Evolutionary conservation across 176 grass and related monocot species (phyloP).

Genomic region (Bothriochloa decipiens): DNA sequence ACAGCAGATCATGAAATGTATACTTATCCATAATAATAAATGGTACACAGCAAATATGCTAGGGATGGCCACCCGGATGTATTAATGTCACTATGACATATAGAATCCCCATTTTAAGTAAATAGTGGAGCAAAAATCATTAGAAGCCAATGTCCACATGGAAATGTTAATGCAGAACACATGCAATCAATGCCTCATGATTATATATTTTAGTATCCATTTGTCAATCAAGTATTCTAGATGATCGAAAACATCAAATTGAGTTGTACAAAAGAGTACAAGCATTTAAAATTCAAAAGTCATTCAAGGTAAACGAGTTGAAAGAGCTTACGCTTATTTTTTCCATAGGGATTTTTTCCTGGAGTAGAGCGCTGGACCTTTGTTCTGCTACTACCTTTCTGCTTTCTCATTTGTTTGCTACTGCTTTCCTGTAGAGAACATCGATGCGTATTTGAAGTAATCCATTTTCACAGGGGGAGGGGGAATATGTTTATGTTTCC

Average conservation of each 20-base stretch:
- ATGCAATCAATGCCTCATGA: neutral
- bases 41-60: neutral
- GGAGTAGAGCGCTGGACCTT: conserved; percentile 12
- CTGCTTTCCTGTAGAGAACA: conserved; percentile 41
- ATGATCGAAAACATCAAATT: neutral
- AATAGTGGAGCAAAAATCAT: neutral
- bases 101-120: neutral
- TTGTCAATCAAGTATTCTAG: neutral
- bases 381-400: conserved; percentile 37
- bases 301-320: neutral
- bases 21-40: neutral
- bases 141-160: neutral
- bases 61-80: neutral
- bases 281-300: neutral
- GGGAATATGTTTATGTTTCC: neutral
- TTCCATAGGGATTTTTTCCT: conserved; percentile 41
- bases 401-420: conserved; percentile 44
- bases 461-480: conserved; percentile 6
- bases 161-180: neutral
- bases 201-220: neutral
- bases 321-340: conserved; percentile 49
- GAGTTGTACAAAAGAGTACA: neutral
- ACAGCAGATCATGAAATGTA: neutral
- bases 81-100: conserved; percentile 20
- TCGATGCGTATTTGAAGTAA: neutral